Evolutionary conservation across 257 asterid species (phyloP).

Genomic region (Misopates orontium): DNA sequence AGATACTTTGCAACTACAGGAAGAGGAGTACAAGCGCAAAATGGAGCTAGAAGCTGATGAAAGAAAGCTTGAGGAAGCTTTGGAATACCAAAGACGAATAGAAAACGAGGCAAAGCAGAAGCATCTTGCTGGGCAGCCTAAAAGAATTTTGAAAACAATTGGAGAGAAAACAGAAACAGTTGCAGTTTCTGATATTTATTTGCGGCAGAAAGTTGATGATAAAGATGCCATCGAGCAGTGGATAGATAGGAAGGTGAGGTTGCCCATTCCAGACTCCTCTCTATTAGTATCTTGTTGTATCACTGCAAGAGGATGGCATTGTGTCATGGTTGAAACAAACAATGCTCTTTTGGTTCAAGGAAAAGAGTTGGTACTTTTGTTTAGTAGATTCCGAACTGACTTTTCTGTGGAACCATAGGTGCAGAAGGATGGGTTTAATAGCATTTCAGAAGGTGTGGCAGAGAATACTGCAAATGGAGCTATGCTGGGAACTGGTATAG

Average conservation of each 20-base stretch:
- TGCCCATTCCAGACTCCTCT: neutral
- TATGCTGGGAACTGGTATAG: constrained; percentile 32
- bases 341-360: constrained; percentile 10
- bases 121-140: constrained; percentile 81
- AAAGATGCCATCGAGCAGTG: constrained; percentile 35
- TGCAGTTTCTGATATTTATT: constrained; percentile 33
- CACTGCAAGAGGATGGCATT: constrained; percentile 5
- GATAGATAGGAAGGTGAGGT: constrained; percentile 37
- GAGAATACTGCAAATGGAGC: constrained; percentile 39
- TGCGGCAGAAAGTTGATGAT: constrained; percentile 32
- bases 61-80: constrained; percentile 95
- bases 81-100: constrained; percentile 89
- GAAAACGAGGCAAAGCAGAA: constrained; percentile 95
- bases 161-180: constrained; percentile 41
- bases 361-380: neutral
- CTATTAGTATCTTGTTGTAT: neutral
- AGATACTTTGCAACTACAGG: constrained; percentile 50
- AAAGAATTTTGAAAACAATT: constrained; percentile 31
- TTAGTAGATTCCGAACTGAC: constrained; percentile 5
- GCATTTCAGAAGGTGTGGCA: constrained; percentile 34
- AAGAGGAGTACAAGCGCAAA: constrained; percentile 68
- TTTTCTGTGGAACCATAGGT: constrained; percentile 41
- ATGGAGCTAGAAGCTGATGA: constrained; percentile 97
- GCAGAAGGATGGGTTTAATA: constrained; percentile 45
- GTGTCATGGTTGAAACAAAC: constrained; percentile 15